Evolutionary conservation across 345 rosid species (phyloP).

Genomic region (Dipteronia dyeriana): DNA sequence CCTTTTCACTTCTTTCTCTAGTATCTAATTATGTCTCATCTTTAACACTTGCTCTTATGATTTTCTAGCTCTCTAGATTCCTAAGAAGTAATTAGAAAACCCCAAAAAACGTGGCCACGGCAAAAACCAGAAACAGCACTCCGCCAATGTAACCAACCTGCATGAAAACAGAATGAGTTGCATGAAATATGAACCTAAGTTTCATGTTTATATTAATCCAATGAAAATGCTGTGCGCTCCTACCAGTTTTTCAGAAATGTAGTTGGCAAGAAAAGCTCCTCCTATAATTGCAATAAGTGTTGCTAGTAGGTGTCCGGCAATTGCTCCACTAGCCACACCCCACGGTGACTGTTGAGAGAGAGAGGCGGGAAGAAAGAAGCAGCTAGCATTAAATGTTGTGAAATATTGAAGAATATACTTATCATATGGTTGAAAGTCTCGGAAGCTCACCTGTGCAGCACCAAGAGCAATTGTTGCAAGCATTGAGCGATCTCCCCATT

Average conservation of each 20-base stretch:
- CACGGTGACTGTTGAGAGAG: conserved; percentile 67
- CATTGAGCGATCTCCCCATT: conserved; percentile 99
- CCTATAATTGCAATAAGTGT: conserved; percentile 84
- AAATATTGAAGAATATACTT: neutral
- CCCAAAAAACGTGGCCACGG: conserved; percentile 86
- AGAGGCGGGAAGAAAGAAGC: neutral
- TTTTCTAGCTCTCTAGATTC: conserved; percentile 2
- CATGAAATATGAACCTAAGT: neutral
- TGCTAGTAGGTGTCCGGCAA: conserved; percentile 88
- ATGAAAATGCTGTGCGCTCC: conserved; percentile 12
- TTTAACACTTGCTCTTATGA: neutral
- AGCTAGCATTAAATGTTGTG: neutral
- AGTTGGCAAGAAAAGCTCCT: conserved; percentile 90
- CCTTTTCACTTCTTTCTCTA: conserved; percentile 11
- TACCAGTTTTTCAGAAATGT: conserved; percentile 95
- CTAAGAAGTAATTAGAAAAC: conserved; percentile 48
- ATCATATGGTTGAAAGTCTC: neutral
- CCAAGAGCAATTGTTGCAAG: conserved; percentile 98
- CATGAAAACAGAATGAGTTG: conserved; percentile 29
- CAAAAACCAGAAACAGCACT: conserved; percentile 79
- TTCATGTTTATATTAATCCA: neutral
- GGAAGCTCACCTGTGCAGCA: conserved; percentile 76
- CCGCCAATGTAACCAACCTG: conserved; percentile 97
- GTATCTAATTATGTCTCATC: neutral
- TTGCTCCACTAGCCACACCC: conserved; percentile 97